Base-by-base conservation (phyloP, 768 basidiomycete species). In the Rhodotorula sphaerocarpa region DNA sequence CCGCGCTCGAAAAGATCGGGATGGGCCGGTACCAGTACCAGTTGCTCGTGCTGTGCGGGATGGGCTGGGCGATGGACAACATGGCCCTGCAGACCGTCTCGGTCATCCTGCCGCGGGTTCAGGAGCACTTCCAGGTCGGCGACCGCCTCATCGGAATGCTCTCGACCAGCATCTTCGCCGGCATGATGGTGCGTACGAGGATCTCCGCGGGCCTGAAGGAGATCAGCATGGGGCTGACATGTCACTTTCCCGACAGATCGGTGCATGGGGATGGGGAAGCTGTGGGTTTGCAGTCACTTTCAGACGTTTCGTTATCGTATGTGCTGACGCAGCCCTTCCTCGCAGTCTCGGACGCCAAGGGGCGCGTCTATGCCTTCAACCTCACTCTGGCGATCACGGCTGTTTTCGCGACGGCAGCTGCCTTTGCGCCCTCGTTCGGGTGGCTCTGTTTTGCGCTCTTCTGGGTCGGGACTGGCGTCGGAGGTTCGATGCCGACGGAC, bases 41-140 rank as follows among this genome's bases (percentile, higher is more conserved):
- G 16, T 58, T 73, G 27, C 68, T 93, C 48, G 87, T 86, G 23
- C 76, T 92, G 16, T 93, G 90, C 77, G 90, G 90, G 47, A 87
- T 70, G 88, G 90, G 90, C 34, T 93, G 90, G 90, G 79, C 89
- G 80, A 89, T 90, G 57, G 90, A 93, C 76, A 92, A 92, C 75
- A 15, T 50, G 88, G 91, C 88, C 88, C 83, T 92, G 57, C 87
- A 91, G 80, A 50, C 34, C 23, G n/a, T 61, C 20, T 61, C 61
- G 30, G 89, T 97, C 41, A 87, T 93, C 50, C 80, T 99, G n/a
- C 93, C 93, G n/a, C 80, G 93, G 50, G 86, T 99, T 28, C 93
- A 96, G 73, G 50, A 84, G 51, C 90, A 96, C 73, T 99, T 85
- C 75, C 76, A 79, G 70, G 82, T 91, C 82, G 71, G 73, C 16